A percentile compares a stretch with the other conserved stretches of the same genome.
Evolutionary conservation across 208 protist genomes (phyloP).

Genomic region (Leishmania turanica): DNA sequence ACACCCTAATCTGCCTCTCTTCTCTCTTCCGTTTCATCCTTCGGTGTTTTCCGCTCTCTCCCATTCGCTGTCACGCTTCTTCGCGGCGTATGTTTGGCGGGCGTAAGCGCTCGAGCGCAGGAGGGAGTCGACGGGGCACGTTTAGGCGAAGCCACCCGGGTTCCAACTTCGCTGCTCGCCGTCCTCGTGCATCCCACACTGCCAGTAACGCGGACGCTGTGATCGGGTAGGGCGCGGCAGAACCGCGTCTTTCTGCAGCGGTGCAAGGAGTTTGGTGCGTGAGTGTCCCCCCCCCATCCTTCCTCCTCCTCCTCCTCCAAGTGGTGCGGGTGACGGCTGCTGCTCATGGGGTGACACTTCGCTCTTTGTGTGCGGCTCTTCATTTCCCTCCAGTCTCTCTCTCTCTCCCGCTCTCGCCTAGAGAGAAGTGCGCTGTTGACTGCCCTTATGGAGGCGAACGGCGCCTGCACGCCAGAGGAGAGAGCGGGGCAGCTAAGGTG

Average conservation of each 20-base stretch:
- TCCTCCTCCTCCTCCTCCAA: background rate
- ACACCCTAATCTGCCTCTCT: too few relatives aligned
- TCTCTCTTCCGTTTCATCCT: background rate
- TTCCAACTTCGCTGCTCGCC: background rate
- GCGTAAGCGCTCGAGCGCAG: background rate
- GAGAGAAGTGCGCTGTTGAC: background rate
- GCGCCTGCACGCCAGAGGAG: background rate
- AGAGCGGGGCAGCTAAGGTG: background rate
- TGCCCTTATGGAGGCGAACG: background rate
- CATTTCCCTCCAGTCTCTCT: background rate
- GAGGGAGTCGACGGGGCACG: background rate
- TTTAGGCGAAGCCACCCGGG: background rate
- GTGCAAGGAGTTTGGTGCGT: background rate
- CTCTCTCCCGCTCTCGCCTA: background rate
- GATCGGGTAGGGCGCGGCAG: background rate
- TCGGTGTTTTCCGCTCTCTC: background rate
- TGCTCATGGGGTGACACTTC: background rate
- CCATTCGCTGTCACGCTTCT: background rate
- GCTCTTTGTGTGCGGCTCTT: background rate
- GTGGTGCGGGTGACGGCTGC: background rate
- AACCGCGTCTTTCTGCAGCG: background rate
- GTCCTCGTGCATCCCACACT: background rate
- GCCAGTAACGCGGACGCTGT: background rate
- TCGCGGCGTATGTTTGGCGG: too few relatives aligned
- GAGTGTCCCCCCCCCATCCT: background rate